Conservation (phyloP, 352 stramenopile species). For the Peronospora belbahrii region DNA sequence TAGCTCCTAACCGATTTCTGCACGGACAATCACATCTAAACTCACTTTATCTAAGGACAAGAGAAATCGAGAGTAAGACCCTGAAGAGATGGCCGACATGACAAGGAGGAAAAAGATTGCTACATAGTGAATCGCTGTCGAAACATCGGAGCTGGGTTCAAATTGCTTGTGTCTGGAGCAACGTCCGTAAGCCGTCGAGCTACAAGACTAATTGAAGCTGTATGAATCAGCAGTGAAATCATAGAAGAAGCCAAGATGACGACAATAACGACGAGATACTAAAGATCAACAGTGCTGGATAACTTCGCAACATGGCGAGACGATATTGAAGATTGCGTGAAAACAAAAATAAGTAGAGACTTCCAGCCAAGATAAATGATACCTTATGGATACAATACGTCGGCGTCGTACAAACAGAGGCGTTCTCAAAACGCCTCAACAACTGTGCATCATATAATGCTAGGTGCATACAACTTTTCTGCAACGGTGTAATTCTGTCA, state of each 20-base stretch:
- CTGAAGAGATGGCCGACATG: constrained; percentile 92
- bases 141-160: constrained; percentile 5
- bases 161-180: neutral
- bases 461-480: neutral
- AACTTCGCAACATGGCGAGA: constrained; percentile 8
- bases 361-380: neutral
- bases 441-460: neutral
- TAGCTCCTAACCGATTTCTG: constrained; percentile 67
- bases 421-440: neutral
- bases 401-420: neutral
- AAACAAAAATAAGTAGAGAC: neutral
- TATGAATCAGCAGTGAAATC: constrained; percentile 19
- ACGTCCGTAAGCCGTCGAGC: constrained; percentile 12
- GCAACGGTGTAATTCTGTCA: neutral
- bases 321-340: neutral
- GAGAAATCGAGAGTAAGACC: constrained; percentile 94
- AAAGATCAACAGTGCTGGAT: neutral
- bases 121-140: constrained; percentile 34
- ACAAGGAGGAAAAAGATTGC: constrained; percentile 54
- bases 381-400: neutral
- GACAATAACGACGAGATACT: neutral
- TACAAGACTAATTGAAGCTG: constrained; percentile 4
- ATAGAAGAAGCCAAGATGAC: constrained; percentile 6
- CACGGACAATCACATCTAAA: constrained; percentile 92
- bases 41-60: constrained; percentile 95